These are phyloP conservation scores for Buddleja alternifolia DNA, from an alignment of 257 asterid genomes.

Conservation along the genomic window DNA sequence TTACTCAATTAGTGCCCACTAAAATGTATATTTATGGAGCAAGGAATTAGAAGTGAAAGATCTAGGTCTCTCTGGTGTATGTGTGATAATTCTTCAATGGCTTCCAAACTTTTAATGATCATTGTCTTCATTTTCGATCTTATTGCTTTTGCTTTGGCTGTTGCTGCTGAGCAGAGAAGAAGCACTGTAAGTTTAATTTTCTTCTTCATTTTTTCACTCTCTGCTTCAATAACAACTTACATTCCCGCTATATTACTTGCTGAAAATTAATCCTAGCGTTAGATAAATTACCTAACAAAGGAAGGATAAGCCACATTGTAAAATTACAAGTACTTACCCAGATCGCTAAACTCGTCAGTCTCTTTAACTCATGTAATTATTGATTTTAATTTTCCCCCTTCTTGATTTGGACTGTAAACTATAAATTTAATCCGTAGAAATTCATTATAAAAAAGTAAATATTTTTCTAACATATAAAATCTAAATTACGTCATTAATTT, in stretches of 20 bases:
- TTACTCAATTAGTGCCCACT: constrained; percentile 27
- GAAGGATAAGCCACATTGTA: too few relatives aligned
- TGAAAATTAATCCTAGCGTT: too few relatives aligned
- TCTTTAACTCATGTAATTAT: too few relatives aligned
- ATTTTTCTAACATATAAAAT: not conserved
- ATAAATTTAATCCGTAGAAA: too few relatives aligned
- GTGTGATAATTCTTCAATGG: constrained; percentile 46
- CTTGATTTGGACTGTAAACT: too few relatives aligned
- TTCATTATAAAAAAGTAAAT: too few relatives aligned
- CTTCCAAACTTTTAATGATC: constrained; percentile 53
- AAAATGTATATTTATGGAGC: constrained; percentile 16
- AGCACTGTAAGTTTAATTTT: constrained; percentile 44
- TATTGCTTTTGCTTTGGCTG: constrained; percentile 67
- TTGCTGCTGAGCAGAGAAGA: constrained; percentile 76
- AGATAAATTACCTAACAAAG: too few relatives aligned
- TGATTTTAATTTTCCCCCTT: too few relatives aligned
- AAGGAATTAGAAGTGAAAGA: constrained; percentile 4
- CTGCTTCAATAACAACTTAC: too few relatives aligned
- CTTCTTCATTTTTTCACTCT: not conserved
- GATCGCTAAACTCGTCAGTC: too few relatives aligned
- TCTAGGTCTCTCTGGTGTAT: not conserved
- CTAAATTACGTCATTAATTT: not conserved
- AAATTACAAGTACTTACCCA: too few relatives aligned
- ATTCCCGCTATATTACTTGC: too few relatives aligned
- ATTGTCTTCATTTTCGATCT: constrained; percentile 56